A percentile compares a stretch with the other conserved stretches of the same genome.
These are phyloP conservation scores for Flaveria robusta DNA, from an alignment of 129 eudicot genomes.

Conservation along the genomic window DNA sequence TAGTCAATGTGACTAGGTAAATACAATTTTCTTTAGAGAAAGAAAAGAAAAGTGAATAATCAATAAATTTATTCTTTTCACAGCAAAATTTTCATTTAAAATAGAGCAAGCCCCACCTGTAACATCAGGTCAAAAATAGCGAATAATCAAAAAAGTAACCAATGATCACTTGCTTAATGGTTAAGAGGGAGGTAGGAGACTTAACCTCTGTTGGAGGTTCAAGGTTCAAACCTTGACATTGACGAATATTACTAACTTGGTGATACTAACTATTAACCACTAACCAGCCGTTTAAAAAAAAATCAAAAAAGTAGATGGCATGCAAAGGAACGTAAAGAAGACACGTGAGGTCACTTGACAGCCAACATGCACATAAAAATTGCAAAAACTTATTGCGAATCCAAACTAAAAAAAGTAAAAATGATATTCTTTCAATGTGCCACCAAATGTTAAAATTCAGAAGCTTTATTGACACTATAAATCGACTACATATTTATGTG, in stretches of 20 bases:
- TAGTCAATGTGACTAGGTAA: neutral
- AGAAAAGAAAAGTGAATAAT: neutral
- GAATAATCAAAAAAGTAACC: neutral
- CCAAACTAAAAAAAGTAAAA: neutral
- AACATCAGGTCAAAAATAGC: no score
- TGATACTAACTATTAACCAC: no score
- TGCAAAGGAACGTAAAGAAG: neutral
- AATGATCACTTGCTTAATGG: no score
- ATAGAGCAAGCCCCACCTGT: no score
- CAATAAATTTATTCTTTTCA: no score
- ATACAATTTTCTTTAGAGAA: neutral
- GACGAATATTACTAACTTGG: no score
- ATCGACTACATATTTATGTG: neutral
- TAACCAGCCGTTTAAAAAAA: no score
- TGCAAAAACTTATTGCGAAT: neutral
- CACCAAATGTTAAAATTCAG: neutral
- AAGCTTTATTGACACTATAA: no score
- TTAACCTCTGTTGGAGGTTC: no score
- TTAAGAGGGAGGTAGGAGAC: no score
- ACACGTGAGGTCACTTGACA: conserved; percentile 13
- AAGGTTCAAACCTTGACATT: no score
- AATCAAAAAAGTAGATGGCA: neutral
- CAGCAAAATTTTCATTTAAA: no score
- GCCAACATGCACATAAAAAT: neutral
- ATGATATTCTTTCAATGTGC: neutral